A percentile compares a stretch with the other conserved stretches of the same genome.
Evolutionary conservation across 208 protist genomes (phyloP).

Genomic region (Strigomonas oncopelti): DNA sequence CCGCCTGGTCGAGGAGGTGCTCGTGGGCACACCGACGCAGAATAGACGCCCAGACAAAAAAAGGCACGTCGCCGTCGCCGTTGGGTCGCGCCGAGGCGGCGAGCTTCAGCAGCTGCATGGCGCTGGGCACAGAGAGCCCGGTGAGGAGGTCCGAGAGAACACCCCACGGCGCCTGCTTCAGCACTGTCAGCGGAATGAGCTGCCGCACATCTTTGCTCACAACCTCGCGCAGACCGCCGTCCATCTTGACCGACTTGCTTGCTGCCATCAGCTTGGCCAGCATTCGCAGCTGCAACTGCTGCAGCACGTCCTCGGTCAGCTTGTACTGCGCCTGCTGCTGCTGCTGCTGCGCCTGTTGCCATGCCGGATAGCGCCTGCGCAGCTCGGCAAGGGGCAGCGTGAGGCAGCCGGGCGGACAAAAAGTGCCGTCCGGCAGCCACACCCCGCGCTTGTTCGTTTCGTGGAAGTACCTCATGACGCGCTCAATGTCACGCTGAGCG

Average conservation of each 20-base stretch:
- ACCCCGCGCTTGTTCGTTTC: slow-evolving; percentile 51
- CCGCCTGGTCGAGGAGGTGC: slow-evolving; percentile 71
- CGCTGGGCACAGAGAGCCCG: slow-evolving; percentile 69
- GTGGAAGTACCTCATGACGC: slow-evolving; percentile 55
- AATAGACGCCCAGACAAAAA: slow-evolving; percentile 76
- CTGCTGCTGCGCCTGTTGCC: neutral
- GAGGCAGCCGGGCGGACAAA: slow-evolving; percentile 1
- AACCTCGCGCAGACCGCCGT: slow-evolving; percentile 65
- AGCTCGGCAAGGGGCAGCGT: neutral
- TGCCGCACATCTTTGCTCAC: slow-evolving; percentile 68
- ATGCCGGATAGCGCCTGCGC: neutral
- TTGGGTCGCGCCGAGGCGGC: slow-evolving; percentile 9
- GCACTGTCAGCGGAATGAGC: slow-evolving; percentile 38
- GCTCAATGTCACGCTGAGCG: slow-evolving; percentile 61
- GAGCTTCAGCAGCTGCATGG: slow-evolving; percentile 73
- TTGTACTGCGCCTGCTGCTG: slow-evolving; percentile 4
- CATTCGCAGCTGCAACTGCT: slow-evolving; percentile 59
- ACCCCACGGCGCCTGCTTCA: slow-evolving; percentile 59
- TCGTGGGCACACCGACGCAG: slow-evolving; percentile 72
- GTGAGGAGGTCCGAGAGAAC: slow-evolving; percentile 78
- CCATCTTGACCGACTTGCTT: slow-evolving; percentile 61
- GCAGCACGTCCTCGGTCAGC: slow-evolving; percentile 20
- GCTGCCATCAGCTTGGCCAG: slow-evolving; percentile 75
- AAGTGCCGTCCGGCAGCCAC: slow-evolving; percentile 11
- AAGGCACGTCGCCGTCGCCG: slow-evolving; percentile 51